These are phyloP conservation scores for Dendrostoma leiphaemia DNA, from an alignment of 2,329 filamentous ascomycete species.

Conservation along the genomic window DNA sequence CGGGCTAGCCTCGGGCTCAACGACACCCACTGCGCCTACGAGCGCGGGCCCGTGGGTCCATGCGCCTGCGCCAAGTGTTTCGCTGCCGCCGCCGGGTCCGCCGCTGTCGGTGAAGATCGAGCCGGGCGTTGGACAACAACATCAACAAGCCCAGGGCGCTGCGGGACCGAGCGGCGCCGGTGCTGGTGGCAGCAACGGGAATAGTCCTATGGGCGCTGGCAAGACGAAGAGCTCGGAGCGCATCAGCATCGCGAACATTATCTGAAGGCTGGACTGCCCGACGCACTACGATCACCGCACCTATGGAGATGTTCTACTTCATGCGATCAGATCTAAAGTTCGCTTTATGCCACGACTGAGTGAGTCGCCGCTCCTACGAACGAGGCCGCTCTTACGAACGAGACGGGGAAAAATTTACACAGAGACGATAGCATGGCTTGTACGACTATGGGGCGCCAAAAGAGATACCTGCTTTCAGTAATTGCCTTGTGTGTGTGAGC, in stretches of 20 bases:
- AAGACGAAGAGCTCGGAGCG: conserved; percentile 41
- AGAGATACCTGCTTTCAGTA: conserved; percentile 1
- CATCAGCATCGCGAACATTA: conserved; percentile 46
- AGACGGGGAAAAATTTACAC: background rate
- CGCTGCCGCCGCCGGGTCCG: conserved; percentile 5
- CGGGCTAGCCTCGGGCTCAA: conserved; percentile 43
- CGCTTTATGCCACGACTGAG: background rate
- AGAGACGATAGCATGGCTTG: conserved; percentile 9
- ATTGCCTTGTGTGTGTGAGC: conserved; percentile 1
- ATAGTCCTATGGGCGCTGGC: conserved; percentile 29
- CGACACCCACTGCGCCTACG: conserved; percentile 18
- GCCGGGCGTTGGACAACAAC: conserved; percentile 16
- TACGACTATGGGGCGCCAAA: conserved; percentile 12
- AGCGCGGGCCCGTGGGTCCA: conserved; percentile 13
- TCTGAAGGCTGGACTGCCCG: too few species aligned
- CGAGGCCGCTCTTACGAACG: background rate
- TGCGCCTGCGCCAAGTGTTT: conserved; percentile 9
- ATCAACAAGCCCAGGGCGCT: conserved; percentile 1
- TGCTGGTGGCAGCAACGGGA: conserved; percentile 24
- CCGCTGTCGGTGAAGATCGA: conserved; percentile 31
- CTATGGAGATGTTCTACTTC: too few species aligned
- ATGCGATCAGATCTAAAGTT: too few species aligned
- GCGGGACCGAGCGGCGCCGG: conserved; percentile 11
- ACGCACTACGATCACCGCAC: too few species aligned
- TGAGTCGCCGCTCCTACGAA: background rate